Conservation (phyloP, 495 filamentous ascomycete genomes). For the Penicillium coprophilum region DNA sequence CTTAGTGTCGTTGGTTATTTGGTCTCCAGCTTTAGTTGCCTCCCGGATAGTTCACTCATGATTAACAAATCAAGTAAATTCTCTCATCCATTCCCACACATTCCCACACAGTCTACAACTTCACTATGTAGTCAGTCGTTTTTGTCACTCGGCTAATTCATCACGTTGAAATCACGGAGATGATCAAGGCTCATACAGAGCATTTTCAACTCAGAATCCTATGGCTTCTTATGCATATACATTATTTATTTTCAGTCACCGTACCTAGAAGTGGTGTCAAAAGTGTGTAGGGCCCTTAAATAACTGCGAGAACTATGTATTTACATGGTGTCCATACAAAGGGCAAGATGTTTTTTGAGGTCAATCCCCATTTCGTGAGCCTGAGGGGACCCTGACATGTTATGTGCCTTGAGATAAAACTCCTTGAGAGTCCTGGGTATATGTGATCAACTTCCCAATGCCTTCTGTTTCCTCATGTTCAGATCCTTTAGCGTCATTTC, state of each 20-base stretch:
- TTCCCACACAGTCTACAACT: conserved; percentile 63
- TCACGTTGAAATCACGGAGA: conserved; percentile 70
- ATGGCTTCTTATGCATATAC: neutral
- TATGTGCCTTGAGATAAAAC: neutral
- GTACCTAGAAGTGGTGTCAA: neutral
- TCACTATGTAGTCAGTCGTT: conserved; percentile 61
- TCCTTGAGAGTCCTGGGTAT: neutral
- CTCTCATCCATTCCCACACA: conserved; percentile 72
- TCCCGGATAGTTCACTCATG: conserved; percentile 61
- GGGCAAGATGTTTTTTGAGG: neutral
- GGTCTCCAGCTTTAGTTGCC: conserved; percentile 71
- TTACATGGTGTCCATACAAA: neutral
- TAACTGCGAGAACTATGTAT: neutral
- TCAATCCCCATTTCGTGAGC: neutral
- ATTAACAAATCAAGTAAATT: conserved; percentile 62
- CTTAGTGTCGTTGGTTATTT: conserved; percentile 79
- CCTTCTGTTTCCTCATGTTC: conserved; percentile 28
- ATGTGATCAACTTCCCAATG: conserved; percentile 23
- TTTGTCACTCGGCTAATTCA: conserved; percentile 76
- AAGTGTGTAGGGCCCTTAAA: neutral
- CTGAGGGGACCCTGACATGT: neutral
- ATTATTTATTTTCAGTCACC: too few relatives aligned
- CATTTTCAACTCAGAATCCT: neutral
- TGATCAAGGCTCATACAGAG: neutral
- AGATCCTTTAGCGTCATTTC: conserved; percentile 39